Base-by-base conservation (phyloP, 306 rosid genomes). In the Phaseolus lunatus region DNA sequence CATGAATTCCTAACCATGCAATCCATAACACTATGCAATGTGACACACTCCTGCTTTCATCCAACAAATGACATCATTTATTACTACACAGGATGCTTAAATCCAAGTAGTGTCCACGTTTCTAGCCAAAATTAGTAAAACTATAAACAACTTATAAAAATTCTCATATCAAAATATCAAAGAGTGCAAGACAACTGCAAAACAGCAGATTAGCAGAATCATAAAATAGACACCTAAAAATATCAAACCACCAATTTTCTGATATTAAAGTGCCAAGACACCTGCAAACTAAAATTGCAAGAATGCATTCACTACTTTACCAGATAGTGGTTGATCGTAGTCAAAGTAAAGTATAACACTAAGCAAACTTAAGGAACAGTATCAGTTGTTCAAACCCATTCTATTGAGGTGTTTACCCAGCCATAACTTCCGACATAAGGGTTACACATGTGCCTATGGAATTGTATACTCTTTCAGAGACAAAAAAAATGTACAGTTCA, bases 11-110 rank as follows among this genome's bases (percentile, higher is more conserved):
- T 11, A 49, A 37, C n/a, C 7, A 26, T 58, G 3, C 64, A 24
- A 65, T 27, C 33, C 20, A 78, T 47, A 24, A 53, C 66, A 77
- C 87, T 19, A 67, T 75, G 73, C 59, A 37, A 75, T 19, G 16
- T 5, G 22, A 43, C 61, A 33, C 2, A 43, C 63, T 65, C 47
- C 50, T 72, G 56, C 73, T 63, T 44, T 15, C 39, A 72, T 59
- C 52, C 49, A 3, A 80, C 72, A 76, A 84, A 78, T 43, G 58
- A 76, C 62, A 5, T 52, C 15, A 59, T 65, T 66, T 37, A 67
- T 59, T 26, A 39, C 33, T 9, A 62, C 31, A 57, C 19, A 71
- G 13, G 31, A 39, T 56, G 5, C 37, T 53, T 48, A 35, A 52
- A 37, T 57, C 19, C 50, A 37, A 27, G 43, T 18, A 18, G 12